These are phyloP conservation scores for Claviceps sp. DNA, from an alignment of 2,329 filamentous ascomycete genomes.

Conservation along the genomic window DNA sequence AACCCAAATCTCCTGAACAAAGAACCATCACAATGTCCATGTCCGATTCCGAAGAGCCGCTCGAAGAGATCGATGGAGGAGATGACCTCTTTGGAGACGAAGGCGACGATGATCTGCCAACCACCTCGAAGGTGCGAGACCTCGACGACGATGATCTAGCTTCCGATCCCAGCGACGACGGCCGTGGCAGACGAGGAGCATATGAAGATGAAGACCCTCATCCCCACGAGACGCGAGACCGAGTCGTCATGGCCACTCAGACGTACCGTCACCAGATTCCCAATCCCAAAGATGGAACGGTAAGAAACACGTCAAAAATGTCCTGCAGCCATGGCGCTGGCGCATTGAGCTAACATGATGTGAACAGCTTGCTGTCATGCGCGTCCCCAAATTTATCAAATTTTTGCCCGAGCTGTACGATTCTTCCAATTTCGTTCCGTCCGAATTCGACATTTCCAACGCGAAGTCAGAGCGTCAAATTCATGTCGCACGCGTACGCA, in stretches of 20 bases:
- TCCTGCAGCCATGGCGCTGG: not conserved
- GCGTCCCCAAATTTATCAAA: constrained; percentile 59
- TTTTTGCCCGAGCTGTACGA: constrained; percentile 56
- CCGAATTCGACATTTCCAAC: constrained; percentile 39
- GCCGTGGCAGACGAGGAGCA: constrained; percentile 19
- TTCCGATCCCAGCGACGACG: constrained; percentile 35
- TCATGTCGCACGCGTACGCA: constrained; percentile 56
- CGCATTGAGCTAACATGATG: not conserved
- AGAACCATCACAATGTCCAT: constrained; percentile 34
- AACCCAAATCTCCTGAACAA: not conserved
- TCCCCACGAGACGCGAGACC: constrained; percentile 34
- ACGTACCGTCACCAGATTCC: constrained; percentile 58
- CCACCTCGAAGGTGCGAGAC: constrained; percentile 44
- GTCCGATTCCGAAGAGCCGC: constrained; percentile 43
- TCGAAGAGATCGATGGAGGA: constrained; percentile 40
- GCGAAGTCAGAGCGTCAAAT: constrained; percentile 41
- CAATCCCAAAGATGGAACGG: constrained; percentile 56
- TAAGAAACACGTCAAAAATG: constrained; percentile 24
- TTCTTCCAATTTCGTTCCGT: constrained; percentile 50
- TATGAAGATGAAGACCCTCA: constrained; percentile 34
- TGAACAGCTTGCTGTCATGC: constrained; percentile 51
- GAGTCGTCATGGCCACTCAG: constrained; percentile 48
- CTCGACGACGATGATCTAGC: constrained; percentile 48
- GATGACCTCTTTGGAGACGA: constrained; percentile 52
- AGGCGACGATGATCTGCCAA: constrained; percentile 41